phyloP scores from a whole-genome alignment of 2,329 filamentous ascomycete genomes.

The Xylariaceae sp. region DNA sequence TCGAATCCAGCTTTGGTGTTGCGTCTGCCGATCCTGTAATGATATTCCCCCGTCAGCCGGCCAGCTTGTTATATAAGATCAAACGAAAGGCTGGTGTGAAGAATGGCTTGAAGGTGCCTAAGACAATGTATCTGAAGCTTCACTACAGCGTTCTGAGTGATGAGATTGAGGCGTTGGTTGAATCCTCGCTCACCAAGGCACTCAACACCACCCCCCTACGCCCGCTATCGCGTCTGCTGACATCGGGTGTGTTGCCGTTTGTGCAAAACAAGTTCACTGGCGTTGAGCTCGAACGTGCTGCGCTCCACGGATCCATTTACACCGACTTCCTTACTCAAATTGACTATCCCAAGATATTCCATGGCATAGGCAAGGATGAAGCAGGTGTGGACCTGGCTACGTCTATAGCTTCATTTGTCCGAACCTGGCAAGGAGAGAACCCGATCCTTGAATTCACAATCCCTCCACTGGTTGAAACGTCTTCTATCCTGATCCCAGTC shows the following conservation, averaged over 20 bases:
- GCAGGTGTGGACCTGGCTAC: constrained; percentile 33
- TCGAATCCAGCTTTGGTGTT: constrained; percentile 57
- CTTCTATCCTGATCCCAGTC: constrained; percentile 78
- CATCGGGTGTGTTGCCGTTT: constrained; percentile 41
- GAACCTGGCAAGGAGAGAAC: constrained; percentile 36
- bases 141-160: constrained; percentile 73
- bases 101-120: constrained; percentile 34
- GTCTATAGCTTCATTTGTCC: constrained; percentile 33
- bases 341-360: constrained; percentile 46
- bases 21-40: constrained; percentile 49
- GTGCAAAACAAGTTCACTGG: constrained; percentile 41
- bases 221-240: constrained; percentile 44
- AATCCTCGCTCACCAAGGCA: constrained; percentile 38
- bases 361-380: constrained; percentile 42
- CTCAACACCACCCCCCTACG: constrained; percentile 39
- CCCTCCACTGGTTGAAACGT: constrained; percentile 38
- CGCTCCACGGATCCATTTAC: constrained; percentile 47
- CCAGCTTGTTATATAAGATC: constrained; percentile 76
- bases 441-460: constrained; percentile 32
- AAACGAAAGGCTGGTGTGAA: constrained; percentile 43
- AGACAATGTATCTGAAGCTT: constrained; percentile 62
- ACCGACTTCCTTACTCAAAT: constrained; percentile 44
- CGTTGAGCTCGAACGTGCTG: constrained; percentile 52
- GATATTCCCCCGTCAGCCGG: constrained; percentile 76
- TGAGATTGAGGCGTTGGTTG: constrained; percentile 55